These are phyloP conservation scores for Gossypium raimondii DNA, from an alignment of 345 rosid species.

Conservation along the genomic window DNA sequence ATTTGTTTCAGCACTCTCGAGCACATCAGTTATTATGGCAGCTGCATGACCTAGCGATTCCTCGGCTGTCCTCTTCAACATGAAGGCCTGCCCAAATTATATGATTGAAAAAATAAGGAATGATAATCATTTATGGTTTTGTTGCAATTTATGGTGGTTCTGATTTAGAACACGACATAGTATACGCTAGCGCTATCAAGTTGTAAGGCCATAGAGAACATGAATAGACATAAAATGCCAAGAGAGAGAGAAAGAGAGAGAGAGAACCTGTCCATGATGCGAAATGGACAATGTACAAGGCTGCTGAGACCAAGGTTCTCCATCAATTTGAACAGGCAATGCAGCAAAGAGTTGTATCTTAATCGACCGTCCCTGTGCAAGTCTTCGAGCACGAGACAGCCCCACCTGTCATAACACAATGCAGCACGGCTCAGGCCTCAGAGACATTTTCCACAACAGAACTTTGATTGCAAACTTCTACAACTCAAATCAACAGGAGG, in stretches of 20 bases:
- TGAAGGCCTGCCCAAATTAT: slow-evolving; percentile 66
- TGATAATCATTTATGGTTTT: too few relatives aligned
- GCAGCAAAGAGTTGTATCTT: slow-evolving; percentile 80
- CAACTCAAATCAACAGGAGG: background rate
- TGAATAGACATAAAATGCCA: background rate
- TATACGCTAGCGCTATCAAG: too few relatives aligned
- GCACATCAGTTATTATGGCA: slow-evolving; percentile 78
- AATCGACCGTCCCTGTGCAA: slow-evolving; percentile 90
- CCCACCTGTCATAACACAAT: slow-evolving; percentile 58
- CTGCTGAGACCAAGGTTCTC: slow-evolving; percentile 94
- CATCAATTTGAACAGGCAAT: slow-evolving; percentile 89
- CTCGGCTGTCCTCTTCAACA: slow-evolving; percentile 81
- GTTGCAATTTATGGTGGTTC: too few relatives aligned
- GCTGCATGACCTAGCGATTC: slow-evolving; percentile 98
- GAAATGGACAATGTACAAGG: slow-evolving; percentile 73
- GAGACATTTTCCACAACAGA: background rate
- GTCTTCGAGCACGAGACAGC: slow-evolving; percentile 86
- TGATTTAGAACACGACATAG: too few relatives aligned
- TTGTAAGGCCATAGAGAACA: background rate
- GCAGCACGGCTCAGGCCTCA: slow-evolving; percentile 5
- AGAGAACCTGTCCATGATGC: slow-evolving; percentile 89
- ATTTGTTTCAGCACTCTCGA: slow-evolving; percentile 88
- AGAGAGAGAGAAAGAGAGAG: slow-evolving; percentile 19
- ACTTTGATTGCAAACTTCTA: background rate
- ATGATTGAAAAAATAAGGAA: background rate